Evolutionary conservation across 441 rosid genomes (phyloP).

Genomic region (Biscutella laevigata): DNA sequence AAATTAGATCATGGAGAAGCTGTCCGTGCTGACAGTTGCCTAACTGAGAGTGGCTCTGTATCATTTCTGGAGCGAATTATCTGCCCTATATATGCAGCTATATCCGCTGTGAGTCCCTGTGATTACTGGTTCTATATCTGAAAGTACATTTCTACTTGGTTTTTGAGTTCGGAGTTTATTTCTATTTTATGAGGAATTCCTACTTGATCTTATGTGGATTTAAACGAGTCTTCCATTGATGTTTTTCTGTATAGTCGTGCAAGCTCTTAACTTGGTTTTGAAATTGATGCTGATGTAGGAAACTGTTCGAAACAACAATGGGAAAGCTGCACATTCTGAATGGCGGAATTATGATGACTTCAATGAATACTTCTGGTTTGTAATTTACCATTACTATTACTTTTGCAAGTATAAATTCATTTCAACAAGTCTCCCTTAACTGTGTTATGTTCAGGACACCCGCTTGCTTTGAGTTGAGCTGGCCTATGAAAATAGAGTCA

Average conservation of each 20-base stretch:
- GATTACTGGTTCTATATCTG: conserved; percentile 4
- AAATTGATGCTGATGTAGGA: conserved; percentile 46
- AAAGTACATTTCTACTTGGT: background rate
- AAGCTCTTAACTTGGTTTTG: conserved; percentile 13
- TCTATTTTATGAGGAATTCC: conserved; percentile 10
- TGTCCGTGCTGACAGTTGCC: conserved; percentile 55
- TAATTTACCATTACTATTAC: conserved; percentile 13
- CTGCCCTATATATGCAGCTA: conserved; percentile 56
- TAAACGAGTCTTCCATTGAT: background rate
- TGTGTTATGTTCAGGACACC: conserved; percentile 62
- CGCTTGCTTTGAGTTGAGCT: conserved; percentile 79
- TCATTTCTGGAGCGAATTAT: conserved; percentile 81
- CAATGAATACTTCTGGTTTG: conserved; percentile 97
- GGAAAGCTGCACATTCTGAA: conserved; percentile 94
- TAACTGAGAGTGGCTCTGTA: conserved; percentile 48
- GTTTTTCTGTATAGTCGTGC: conserved; percentile 1
- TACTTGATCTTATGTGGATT: conserved; percentile 1
- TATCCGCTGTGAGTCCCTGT: conserved; percentile 48
- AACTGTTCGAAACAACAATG: conserved; percentile 61
- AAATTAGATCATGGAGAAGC: conserved; percentile 88
- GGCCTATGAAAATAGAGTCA: conserved; percentile 71
- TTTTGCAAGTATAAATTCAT: conserved; percentile 9
- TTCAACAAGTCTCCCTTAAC: conserved; percentile 19
- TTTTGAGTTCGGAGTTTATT: conserved; percentile 4
- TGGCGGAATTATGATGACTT: conserved; percentile 99